phyloP scores from a whole-genome alignment of 1,284 basidiomycete species.

The Cystobasidiaceae sp. region DNA sequence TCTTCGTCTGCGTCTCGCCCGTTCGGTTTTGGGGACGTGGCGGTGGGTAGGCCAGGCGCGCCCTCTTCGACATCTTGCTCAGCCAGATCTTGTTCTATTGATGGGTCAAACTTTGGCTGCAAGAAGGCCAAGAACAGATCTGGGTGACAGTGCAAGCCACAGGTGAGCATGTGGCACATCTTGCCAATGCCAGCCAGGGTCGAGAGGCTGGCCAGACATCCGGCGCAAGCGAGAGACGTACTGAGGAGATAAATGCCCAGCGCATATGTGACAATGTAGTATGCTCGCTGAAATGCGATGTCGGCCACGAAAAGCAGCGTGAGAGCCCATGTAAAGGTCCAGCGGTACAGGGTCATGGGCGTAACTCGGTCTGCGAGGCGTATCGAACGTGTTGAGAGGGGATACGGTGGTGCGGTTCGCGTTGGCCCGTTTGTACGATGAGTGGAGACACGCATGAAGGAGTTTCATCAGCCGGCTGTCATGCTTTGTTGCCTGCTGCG shows the following conservation, averaged over 20 bases:
- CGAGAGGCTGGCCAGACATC: too few relatives aligned
- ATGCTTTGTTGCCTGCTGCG: too few relatives aligned
- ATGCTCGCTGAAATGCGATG: slow-evolving; percentile 76
- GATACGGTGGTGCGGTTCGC: too few relatives aligned
- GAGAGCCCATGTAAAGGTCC: slow-evolving; percentile 72
- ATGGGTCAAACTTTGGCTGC: slow-evolving; percentile 93
- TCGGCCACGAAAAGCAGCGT: slow-evolving; percentile 75
- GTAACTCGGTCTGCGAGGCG: slow-evolving; percentile 69
- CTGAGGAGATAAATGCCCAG: slow-evolving; percentile 78
- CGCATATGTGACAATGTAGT: slow-evolving; percentile 45
- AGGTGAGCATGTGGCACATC: slow-evolving; percentile 36
- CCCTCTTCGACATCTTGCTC: slow-evolving; percentile 96
- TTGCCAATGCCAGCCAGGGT: slow-evolving; percentile 40
- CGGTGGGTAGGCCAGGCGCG: slow-evolving; percentile 52
- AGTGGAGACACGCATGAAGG: too few relatives aligned
- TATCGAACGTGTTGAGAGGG: background rate
- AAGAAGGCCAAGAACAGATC: slow-evolving; percentile 75
- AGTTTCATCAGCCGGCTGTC: too few relatives aligned
- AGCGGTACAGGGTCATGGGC: slow-evolving; percentile 79
- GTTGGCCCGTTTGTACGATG: too few relatives aligned
- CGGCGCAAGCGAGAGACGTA: slow-evolving; percentile 44
- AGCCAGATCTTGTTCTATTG: slow-evolving; percentile 82
- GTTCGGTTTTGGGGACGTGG: slow-evolving; percentile 18
- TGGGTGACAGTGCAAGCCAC: slow-evolving; percentile 46
- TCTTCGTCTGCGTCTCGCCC: slow-evolving; percentile 58